Conservation (phyloP, 495 filamentous ascomycete species). For the Talaromyces liani region DNA sequence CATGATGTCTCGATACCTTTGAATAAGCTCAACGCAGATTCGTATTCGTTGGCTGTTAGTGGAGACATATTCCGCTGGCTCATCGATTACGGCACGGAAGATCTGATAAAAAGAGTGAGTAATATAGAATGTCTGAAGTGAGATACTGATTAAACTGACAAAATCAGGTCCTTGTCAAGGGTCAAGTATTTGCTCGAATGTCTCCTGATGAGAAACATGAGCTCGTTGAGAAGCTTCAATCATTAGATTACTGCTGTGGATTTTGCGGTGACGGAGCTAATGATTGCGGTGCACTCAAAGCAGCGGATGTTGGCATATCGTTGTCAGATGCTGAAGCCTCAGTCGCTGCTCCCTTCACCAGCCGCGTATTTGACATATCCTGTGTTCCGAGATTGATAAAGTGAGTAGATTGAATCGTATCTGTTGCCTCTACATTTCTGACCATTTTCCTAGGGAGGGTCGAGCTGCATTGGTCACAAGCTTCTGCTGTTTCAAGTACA, state of each 20-base stretch:
- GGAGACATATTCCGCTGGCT: conserved; percentile 97
- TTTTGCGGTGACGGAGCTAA: conserved; percentile 99
- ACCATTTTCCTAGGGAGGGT: conserved; percentile 57
- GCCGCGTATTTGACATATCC: conserved; percentile 89
- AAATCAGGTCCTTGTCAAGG: conserved; percentile 72
- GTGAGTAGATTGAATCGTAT: conserved; percentile 24
- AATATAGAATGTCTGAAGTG: not conserved
- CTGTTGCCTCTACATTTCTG: not conserved
- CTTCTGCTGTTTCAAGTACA: conserved; percentile 99
- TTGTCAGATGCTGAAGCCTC: conserved; percentile 97
- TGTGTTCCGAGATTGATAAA: conserved; percentile 92
- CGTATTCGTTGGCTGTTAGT: conserved; percentile 82
- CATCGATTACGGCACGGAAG: conserved; percentile 75
- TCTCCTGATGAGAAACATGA: conserved; percentile 99
- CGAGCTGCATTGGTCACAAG: conserved; percentile 92
- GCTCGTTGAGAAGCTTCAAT: conserved; percentile 92
- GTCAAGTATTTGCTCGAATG: conserved; percentile 97
- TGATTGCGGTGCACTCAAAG: conserved; percentile 95
- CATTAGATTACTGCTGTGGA: conserved; percentile 89
- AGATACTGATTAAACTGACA: not conserved
- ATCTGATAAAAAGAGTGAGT: conserved; percentile 60
- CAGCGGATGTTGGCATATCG: conserved; percentile 97
- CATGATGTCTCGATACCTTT: conserved; percentile 79
- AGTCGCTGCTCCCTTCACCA: conserved; percentile 96
- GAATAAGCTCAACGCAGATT: conserved; percentile 65